Base-by-base conservation (phyloP, 2,329 filamentous ascomycete genomes). In the Spiromastix sp. region DNA sequence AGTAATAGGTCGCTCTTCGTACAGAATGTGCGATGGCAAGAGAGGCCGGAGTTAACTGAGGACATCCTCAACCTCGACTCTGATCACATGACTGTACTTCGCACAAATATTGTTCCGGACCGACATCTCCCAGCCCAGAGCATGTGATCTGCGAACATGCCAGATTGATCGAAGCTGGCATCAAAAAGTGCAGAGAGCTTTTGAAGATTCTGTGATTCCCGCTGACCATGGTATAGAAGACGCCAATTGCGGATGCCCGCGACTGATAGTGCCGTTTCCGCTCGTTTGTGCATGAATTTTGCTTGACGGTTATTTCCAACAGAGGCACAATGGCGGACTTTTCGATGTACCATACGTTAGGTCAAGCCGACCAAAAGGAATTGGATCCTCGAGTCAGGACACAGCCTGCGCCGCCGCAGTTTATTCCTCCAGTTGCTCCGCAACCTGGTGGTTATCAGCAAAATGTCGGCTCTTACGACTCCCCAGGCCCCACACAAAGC, bases 341-440 rank as follows among this genome's bases (percentile, higher is more conserved):
- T 46, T 50, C 53, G 30, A 57, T 57, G 48, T 63, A 64, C 48
- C 52, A 62, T 47, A 42, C 54, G 41, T 48, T 56, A 46, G 60
- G 57, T 38, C 53, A 59, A 43, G 49, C 46, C 42, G 49, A 49
- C 44, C 70, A 78, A 45, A 61, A 68, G 63, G 72, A 51, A 66
- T 72, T 59, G 59, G 75, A 57, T 61, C 70, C 50, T 60, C 67
- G 59, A 55, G 62, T 55, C 64, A 63, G 39, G 59, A 55, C 48
- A 6, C 70, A 72, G 43, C 70, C 67, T 32, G 63, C 63, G 38
- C 63, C 67, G 39, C 64, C 67, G 44, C 72, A 75, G 48, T 78
- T 78, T 55, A 51, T 54, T 31, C 48, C 58, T 38, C 45, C 56
- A 33, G 50, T 59, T 38, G 57, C 57, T 34, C 55, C 61, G 42